Evolutionary conservation across 83 land plant genomes (phyloP), one percentile per base, ranked within the genome.

Genomic region (Picea abies): DNA sequence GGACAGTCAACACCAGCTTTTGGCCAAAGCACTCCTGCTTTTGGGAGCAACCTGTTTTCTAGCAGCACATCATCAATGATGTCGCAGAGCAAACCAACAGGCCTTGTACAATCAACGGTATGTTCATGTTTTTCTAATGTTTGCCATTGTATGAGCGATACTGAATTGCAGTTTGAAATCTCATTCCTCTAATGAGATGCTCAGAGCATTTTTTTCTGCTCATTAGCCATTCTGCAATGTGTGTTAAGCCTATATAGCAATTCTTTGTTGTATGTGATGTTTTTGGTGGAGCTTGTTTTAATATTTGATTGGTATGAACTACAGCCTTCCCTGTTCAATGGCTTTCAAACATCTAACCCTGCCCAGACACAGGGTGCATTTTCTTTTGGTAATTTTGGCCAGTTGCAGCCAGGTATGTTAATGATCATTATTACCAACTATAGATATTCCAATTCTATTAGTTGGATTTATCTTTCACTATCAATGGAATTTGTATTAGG

Each of bases 11-110:
- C 23, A 58, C 29, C 84, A 73, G 60, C 84, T 47, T 90, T 90
- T 73, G 82, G 68, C 67, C 70, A 88, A 35, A 90, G 87, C 66
- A 83, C 91, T 23, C 82, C 91, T 85, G 92, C 89, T 9, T 85
- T 88, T 85, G 90, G 90, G 3, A 91, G 86, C 16, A 89, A 84
- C 65, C 58, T 88, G 63, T 93, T 93, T 76, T 64, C 90, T 16
- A 91, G 87, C 83, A 86, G 72, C 25, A 62, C 85, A 41, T 79
- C 85, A 25, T 86, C 85, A 10, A 5, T 85, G 26, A 26, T 85
- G 67, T 60, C 72, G 7, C 62, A 82, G 20, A 81, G 83, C 80
- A 80, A 60, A 68, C 86, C 86, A 4, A 32, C 60, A 60, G 85
- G 82, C 26, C 87, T 87, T 73, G 85, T 81, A 62, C 91, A 84